Base-by-base conservation (phyloP, 2,329 filamentous ascomycete genomes). In the Thermomyces lanuginosus region DNA sequence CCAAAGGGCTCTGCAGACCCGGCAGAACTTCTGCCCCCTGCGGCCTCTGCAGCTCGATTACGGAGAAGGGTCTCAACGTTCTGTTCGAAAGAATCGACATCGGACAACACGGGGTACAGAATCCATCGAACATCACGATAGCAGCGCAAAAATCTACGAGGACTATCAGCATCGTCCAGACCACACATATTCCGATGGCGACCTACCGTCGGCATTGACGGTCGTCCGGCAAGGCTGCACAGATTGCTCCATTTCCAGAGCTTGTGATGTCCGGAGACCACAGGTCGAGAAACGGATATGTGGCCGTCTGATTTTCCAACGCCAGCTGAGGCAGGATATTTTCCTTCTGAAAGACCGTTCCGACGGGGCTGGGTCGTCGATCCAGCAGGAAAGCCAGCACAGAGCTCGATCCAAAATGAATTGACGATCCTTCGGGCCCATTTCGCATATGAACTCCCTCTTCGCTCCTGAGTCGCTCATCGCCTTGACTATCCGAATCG, bases 221-320 rank as follows among this genome's bases (percentile, higher is more conserved):
- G 38, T 74, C 69, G 31, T 55, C 61, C 0, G 69, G 69, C 18
- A 74, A 49, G 1, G 66, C 66, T 35, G 65, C 68, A 18, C 65
- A 66, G 1, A 74, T 56, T 26, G 70, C 66, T 31, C 56, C 61
- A 4, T 69, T 60, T 38, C 69, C 63, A 33, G 63, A 58, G 3
- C 66, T 56, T 2, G 65, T 67, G 29, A 64, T 67, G 31, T 72
- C 66, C 1, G 66, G 66, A 3, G 69, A 70, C 68, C 69, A 73
- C 3, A 74, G 49, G 40, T 72, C 69, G 12, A 73, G 64, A 39
- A 74, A 74, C 4, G 69, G 69, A 40, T 73, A 74, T 5, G 69
- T 73, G 2, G 67, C 67, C 20, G 63, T 67, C 40, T 73, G 68
- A 36, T 73, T 73, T 39, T 73, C 69, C 16, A 74, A 53, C 2